Conservation (phyloP, 345 rosid species). For the Punica granatum region DNA sequence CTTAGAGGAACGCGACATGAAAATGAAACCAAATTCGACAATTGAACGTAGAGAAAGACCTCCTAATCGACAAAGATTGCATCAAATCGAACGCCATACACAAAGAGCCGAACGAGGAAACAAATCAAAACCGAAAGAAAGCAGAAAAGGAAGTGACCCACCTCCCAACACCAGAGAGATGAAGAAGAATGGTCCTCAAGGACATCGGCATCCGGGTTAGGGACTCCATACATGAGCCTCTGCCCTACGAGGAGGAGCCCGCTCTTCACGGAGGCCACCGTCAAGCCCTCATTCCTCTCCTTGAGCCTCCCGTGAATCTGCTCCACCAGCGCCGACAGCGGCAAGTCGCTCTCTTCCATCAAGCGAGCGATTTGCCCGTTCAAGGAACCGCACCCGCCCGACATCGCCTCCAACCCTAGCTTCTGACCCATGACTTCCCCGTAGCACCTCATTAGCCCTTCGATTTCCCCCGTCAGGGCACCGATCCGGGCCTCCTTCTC, state of each 20-base stretch:
- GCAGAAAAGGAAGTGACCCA: constrained; percentile 10
- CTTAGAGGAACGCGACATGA: neutral
- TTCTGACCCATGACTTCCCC: constrained; percentile 29
- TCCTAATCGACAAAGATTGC: neutral
- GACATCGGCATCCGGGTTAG: constrained; percentile 65
- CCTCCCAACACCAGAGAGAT: constrained; percentile 99
- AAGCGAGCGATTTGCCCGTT: constrained; percentile 48
- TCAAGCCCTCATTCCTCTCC: constrained; percentile 17
- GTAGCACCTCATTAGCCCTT: constrained; percentile 48
- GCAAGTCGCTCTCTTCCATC: constrained; percentile 65
- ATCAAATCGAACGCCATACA: neutral
- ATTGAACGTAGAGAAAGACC: neutral
- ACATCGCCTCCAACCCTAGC: constrained; percentile 19
- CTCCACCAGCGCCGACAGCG: constrained; percentile 59
- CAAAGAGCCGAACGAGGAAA: neutral
- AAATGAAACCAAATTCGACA: neutral
- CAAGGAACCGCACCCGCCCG: constrained; percentile 25
- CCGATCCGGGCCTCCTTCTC: constrained; percentile 38
- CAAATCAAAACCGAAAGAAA: neutral
- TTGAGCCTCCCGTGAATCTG: constrained; percentile 33
- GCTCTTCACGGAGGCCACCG: constrained; percentile 47
- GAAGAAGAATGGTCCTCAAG: constrained; percentile 59
- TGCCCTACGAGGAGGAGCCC: constrained; percentile 64
- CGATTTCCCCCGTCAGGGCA: constrained; percentile 33
- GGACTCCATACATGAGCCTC: constrained; percentile 67